Conservation (phyloP, 2,329 filamentous ascomycete genomes). For the Paramyrothecium sp. region DNA sequence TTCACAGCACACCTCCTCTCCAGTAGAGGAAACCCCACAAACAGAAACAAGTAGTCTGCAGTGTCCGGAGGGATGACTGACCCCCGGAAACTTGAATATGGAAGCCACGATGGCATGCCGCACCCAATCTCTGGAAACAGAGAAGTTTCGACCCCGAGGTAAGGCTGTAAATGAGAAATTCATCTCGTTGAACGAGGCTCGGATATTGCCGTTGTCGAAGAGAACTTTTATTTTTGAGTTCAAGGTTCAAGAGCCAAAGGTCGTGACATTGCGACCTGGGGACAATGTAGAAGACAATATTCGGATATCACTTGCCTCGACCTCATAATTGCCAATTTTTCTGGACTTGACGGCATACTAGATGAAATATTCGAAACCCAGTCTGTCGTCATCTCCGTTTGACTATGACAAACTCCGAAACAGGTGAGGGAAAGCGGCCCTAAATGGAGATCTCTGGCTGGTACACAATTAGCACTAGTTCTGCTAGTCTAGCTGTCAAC, state of each 20-base stretch:
- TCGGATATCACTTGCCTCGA: constrained; percentile 5
- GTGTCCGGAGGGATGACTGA: neutral
- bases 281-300: neutral
- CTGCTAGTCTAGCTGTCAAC: constrained; percentile 2
- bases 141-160: too few relatives aligned
- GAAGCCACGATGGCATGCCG: too few relatives aligned
- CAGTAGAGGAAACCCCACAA: neutral
- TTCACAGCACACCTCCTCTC: neutral
- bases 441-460: constrained; percentile 8
- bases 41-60: neutral
- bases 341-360: constrained; percentile 10
- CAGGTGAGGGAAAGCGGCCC: constrained; percentile 6
- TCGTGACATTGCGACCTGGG: neutral
- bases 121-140: too few relatives aligned
- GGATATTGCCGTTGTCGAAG: too few relatives aligned
- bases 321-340: constrained; percentile 10
- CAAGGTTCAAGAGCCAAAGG: neutral
- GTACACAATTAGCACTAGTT: constrained; percentile 9
- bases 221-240: too few relatives aligned
- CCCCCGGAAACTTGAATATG: too few relatives aligned
- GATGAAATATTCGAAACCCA: constrained; percentile 12
- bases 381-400: constrained; percentile 7
- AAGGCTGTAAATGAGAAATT: too few relatives aligned
- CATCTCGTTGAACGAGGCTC: too few relatives aligned
- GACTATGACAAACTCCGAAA: constrained; percentile 4